Percentiles rank a stretch among this genome's conserved stretches.
These are phyloP conservation scores for Lactifluus rugatus DNA, from an alignment of 768 basidiomycete species.

Conservation along the genomic window DNA sequence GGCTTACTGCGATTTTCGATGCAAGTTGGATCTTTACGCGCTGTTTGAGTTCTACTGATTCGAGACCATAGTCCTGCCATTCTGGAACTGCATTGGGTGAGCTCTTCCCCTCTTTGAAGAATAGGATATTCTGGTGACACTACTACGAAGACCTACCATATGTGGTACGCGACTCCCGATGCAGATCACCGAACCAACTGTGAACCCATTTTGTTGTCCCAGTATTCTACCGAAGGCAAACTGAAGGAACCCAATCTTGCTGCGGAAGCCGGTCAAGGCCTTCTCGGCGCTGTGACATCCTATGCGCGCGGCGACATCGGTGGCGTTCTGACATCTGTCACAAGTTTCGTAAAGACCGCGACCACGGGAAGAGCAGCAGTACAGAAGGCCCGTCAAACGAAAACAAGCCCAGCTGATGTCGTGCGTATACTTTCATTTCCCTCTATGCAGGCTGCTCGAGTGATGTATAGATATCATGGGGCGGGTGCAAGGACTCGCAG, in stretches of 20 bases:
- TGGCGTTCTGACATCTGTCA: constrained; percentile 65
- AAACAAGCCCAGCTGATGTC: constrained; percentile 83
- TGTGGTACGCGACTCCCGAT: constrained; percentile 17
- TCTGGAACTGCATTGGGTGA: constrained; percentile 38
- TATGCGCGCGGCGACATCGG: constrained; percentile 75
- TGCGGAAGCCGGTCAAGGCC: constrained; percentile 77
- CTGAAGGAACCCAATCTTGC: constrained; percentile 89
- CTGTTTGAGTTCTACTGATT: constrained; percentile 8
- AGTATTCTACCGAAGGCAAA: constrained; percentile 94
- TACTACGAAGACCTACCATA: constrained; percentile 29
- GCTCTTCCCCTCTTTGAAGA: not conserved
- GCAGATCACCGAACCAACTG: not conserved
- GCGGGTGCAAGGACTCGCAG: constrained; percentile 77
- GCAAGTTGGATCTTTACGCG: constrained; percentile 27
- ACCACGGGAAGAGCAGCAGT: constrained; percentile 59
- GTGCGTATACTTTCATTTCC: constrained; percentile 37
- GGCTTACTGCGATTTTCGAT: constrained; percentile 53
- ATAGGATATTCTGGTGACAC: not conserved
- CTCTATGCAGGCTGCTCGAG: not conserved
- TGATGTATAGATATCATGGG: constrained; percentile 60
- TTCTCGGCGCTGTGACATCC: constrained; percentile 67
- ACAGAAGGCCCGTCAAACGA: constrained; percentile 39
- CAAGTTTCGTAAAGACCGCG: constrained; percentile 65
- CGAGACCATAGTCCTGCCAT: constrained; percentile 33
- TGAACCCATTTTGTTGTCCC: not conserved